Conservation (phyloP, 169 alveolate species). For the Plasmodium knowlesi region DNA sequence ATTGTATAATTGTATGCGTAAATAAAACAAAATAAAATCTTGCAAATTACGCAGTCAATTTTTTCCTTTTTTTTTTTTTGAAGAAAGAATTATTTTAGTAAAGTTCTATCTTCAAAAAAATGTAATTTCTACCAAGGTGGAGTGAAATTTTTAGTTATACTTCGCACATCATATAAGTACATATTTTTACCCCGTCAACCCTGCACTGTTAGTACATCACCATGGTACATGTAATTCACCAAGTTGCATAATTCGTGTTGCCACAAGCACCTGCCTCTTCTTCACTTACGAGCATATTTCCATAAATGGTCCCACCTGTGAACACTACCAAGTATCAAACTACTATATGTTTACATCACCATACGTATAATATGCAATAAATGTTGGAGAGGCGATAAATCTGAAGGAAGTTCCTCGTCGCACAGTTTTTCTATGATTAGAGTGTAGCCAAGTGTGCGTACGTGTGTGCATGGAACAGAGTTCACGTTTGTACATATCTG, state of each 20-base stretch:
- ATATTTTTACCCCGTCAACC: background rate
- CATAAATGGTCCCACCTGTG: background rate
- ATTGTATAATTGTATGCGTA: background rate
- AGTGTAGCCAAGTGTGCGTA: background rate
- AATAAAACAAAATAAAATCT: background rate
- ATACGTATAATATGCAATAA: background rate
- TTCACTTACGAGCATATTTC: background rate
- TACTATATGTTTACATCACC: background rate
- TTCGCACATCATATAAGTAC: background rate
- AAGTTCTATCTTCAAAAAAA: background rate
- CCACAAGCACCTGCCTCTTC: background rate
- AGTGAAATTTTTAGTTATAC: background rate
- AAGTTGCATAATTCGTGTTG: background rate
- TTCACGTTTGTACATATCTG: background rate
- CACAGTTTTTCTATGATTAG: background rate
- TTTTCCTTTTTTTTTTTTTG: background rate
- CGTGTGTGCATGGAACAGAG: background rate
- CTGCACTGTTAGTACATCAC: conserved; percentile 4
- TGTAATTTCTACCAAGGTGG: background rate
- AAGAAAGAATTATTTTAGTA: background rate
- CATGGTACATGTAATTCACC: background rate
- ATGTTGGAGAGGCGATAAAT: background rate
- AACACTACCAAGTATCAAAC: background rate
- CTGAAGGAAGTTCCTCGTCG: background rate
- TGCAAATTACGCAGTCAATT: background rate